Evolutionary conservation across 2,329 filamentous ascomycete genomes (phyloP).

Genomic region (Fusarium nurragi): DNA sequence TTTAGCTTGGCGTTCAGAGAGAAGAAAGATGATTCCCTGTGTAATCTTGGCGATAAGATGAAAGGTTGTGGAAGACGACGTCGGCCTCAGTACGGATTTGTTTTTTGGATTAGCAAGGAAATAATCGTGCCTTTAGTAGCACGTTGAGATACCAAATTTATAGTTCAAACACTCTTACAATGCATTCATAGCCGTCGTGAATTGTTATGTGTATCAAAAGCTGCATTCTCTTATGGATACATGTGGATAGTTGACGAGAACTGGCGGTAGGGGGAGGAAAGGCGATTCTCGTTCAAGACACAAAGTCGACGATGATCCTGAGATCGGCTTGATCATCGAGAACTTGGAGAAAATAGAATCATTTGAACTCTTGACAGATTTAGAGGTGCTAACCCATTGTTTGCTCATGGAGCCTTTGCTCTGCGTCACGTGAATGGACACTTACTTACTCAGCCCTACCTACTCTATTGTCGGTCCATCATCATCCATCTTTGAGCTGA

Average conservation of each 20-base stretch:
- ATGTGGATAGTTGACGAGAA: no score
- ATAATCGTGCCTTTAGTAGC: not conserved
- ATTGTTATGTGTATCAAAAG: not conserved
- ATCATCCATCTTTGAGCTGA: not conserved
- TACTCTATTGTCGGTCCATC: not conserved
- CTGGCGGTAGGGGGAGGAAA: not conserved
- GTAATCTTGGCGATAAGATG: conserved; percentile 8
- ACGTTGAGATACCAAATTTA: conserved; percentile 28
- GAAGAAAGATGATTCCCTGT: conserved; percentile 28
- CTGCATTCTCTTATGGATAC: not conserved
- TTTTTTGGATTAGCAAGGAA: conserved; percentile 3
- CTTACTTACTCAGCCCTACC: not conserved
- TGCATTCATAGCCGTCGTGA: not conserved
- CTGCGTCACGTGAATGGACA: conserved; percentile 12
- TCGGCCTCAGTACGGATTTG: not conserved
- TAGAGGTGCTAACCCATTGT: not conserved
- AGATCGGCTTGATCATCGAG: not conserved
- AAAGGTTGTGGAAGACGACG: conserved; percentile 3
- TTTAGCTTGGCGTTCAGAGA: conserved; percentile 41
- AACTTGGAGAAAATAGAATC: not conserved
- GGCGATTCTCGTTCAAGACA: not conserved
- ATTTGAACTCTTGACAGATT: not conserved
- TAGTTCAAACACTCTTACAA: not conserved
- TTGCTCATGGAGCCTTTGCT: not conserved
- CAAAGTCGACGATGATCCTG: not conserved